phyloP scores from a whole-genome alignment of 805 yeast genomes.

The Metschnikowia kofuensis region DNA sequence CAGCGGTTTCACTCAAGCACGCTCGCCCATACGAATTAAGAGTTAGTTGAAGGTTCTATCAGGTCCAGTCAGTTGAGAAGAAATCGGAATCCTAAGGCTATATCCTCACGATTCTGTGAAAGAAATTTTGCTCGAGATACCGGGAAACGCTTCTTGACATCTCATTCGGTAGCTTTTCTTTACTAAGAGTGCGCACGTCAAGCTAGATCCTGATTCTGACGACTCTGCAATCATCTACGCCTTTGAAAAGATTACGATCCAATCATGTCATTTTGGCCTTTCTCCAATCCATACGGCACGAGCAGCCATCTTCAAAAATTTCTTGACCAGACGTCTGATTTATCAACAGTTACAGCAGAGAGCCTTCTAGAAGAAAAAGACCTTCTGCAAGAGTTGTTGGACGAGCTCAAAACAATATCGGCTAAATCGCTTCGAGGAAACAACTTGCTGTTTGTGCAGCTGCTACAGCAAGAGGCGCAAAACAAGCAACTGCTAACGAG shows the following conservation, averaged over 20 bases:
- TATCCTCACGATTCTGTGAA: too few species aligned
- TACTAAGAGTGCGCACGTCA: too few species aligned
- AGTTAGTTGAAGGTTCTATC: too few species aligned
- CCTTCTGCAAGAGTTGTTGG: slow-evolving; percentile 36
- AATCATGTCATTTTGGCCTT: slow-evolving; percentile 47
- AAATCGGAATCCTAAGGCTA: too few species aligned
- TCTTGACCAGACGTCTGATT: slow-evolving; percentile 36
- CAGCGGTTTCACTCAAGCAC: neutral
- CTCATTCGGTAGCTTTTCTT: too few species aligned
- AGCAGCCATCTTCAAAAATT: slow-evolving; percentile 40
- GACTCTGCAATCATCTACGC: too few species aligned
- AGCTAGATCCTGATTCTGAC: too few species aligned
- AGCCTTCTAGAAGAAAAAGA: slow-evolving; percentile 31
- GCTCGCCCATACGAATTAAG: neutral
- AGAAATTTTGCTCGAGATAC: too few species aligned
- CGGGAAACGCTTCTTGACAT: neutral
- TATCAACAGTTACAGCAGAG: slow-evolving; percentile 28
- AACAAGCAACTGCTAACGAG: slow-evolving; percentile 5
- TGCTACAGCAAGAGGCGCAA: slow-evolving; percentile 15
- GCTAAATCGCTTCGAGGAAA: slow-evolving; percentile 31
- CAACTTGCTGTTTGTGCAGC: slow-evolving; percentile 27
- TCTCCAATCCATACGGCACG: slow-evolving; percentile 34
- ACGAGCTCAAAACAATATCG: slow-evolving; percentile 27
- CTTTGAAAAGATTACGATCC: too few species aligned
- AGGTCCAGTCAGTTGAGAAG: too few species aligned